phyloP scores from a whole-genome alignment of 257 asterid genomes.

The Solanum pennellii region DNA sequence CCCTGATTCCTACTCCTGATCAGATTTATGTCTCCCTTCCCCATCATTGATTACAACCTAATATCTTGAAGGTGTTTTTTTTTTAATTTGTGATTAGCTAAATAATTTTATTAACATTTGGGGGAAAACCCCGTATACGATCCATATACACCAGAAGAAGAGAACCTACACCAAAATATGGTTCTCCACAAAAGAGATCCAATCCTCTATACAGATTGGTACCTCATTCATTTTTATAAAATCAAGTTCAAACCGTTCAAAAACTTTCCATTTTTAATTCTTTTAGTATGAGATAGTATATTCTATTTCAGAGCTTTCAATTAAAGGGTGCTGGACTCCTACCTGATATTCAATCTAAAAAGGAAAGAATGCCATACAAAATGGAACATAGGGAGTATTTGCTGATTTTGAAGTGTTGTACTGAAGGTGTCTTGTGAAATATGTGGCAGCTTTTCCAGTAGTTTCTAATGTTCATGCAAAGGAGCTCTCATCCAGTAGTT shows the following conservation, averaged over 20 bases:
- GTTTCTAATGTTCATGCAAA: conserved; percentile 51
- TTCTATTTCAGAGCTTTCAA: background rate
- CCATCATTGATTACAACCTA: background rate
- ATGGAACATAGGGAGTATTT: background rate
- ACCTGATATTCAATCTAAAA: background rate
- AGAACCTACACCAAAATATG: background rate
- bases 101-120: background rate
- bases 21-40: background rate
- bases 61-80: background rate
- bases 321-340: background rate
- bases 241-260: background rate
- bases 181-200: background rate
- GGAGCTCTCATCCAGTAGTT: conserved; percentile 52
- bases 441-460: conserved; percentile 66
- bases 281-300: background rate
- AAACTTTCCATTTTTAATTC: background rate
- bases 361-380: background rate
- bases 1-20: background rate
- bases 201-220: background rate
- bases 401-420: background rate
- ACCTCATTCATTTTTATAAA: background rate
- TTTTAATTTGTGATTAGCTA: background rate
- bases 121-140: background rate
- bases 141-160: background rate
- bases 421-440: conserved; percentile 11